Percentiles rank a stretch among this genome's conserved stretches.
Conservation (phyloP, 106 monocot species). For the Dendrobium chrysotoxum region DNA sequence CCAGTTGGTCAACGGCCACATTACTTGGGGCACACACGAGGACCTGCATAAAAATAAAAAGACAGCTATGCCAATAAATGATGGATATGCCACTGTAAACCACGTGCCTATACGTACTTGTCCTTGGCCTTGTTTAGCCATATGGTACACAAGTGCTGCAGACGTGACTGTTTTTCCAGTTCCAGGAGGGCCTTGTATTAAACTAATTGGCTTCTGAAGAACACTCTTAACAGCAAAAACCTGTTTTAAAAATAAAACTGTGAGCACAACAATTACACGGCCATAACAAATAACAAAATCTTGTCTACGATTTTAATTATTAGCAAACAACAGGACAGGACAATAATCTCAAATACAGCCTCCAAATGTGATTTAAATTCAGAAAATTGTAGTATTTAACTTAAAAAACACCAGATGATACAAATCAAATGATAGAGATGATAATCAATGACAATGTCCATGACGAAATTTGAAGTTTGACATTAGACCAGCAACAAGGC, state of each 20-base stretch:
- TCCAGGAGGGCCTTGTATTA: slow-evolving; percentile 98
- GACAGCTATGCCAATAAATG: neutral
- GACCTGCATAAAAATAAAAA: slow-evolving; percentile 41
- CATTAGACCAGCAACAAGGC: too few species aligned
- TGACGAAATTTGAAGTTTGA: too few species aligned
- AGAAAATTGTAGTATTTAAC: too few species aligned
- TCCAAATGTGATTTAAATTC: too few species aligned
- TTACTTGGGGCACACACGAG: slow-evolving; percentile 99
- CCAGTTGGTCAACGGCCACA: slow-evolving; percentile 97
- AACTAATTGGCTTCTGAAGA: slow-evolving; percentile 96
- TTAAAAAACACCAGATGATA: too few species aligned
- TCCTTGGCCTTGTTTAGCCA: slow-evolving; percentile 99
- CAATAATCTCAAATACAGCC: too few species aligned
- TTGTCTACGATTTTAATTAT: too few species aligned
- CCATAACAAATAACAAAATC: too few species aligned
- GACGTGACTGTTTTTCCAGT: slow-evolving; percentile 99
- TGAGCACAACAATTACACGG: too few species aligned
- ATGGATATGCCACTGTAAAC: neutral
- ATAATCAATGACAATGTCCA: too few species aligned
- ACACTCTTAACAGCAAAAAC: slow-evolving; percentile 99
- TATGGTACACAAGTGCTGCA: slow-evolving; percentile 99
- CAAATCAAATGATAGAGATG: too few species aligned
- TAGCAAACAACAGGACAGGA: too few species aligned
- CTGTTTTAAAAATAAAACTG: slow-evolving; percentile 17
- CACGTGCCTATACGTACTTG: slow-evolving; percentile 45